Conservation (phyloP, 129 eudicot genomes). For the Flaveria trinervia region DNA sequence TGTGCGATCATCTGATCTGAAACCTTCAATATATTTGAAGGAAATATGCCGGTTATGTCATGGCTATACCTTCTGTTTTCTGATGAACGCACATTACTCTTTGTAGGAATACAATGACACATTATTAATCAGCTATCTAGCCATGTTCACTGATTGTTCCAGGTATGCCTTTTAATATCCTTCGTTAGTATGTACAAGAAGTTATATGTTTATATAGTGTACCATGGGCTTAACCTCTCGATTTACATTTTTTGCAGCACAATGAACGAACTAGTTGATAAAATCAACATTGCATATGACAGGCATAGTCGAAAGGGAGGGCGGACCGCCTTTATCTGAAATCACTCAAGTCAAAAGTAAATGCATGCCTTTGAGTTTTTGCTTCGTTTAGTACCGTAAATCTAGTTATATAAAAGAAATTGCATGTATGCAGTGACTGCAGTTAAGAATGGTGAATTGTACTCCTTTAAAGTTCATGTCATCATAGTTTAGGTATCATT, state of each 20-base stretch:
- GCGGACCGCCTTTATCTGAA: conserved; percentile 76
- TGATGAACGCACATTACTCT: conserved; percentile 17
- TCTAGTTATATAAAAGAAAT: conserved; percentile 6
- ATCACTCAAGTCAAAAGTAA: background rate
- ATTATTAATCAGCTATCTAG: conserved; percentile 75
- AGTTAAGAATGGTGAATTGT: conserved; percentile 16
- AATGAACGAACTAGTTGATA: conserved; percentile 95
- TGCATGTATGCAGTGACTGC: conserved; percentile 8
- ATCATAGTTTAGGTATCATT: conserved; percentile 18
- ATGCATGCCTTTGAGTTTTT: conserved; percentile 22
- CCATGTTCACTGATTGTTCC: conserved; percentile 95
- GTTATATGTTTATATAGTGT: background rate
- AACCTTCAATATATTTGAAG: background rate
- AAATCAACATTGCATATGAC: conserved; percentile 89
- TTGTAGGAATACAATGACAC: conserved; percentile 95
- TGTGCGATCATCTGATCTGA: background rate
- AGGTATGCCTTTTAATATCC: conserved; percentile 49
- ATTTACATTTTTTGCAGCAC: conserved; percentile 46
- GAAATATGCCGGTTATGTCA: background rate
- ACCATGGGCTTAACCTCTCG: background rate
- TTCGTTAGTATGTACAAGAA: background rate
- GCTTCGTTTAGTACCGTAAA: conserved; percentile 17
- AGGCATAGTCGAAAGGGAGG: conserved; percentile 91
- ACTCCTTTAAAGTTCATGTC: conserved; percentile 2
- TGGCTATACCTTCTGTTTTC: background rate